Percentiles rank a stretch among this genome's conserved stretches.
Conservation (phyloP, 805 yeast genomes). For the Suhomyces kilbournensis region DNA sequence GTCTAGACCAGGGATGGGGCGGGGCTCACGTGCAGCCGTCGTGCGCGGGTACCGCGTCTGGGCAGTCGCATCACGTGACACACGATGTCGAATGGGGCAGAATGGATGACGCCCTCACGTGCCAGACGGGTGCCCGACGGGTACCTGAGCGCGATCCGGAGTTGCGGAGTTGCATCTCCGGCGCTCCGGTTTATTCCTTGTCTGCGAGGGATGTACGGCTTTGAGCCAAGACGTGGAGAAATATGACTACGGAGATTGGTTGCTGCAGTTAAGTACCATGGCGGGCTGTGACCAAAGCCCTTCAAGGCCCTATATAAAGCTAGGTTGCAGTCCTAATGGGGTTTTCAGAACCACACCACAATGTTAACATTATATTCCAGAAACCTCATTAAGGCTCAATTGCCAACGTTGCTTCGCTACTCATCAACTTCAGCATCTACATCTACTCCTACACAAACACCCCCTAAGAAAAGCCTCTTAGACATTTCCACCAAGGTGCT, state of each 20-base stretch:
- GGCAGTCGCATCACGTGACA: too few relatives aligned
- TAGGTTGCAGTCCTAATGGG: neutral
- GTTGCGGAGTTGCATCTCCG: neutral
- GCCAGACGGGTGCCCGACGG: too few relatives aligned
- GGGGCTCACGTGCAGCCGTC: neutral
- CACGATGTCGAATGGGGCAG: too few relatives aligned
- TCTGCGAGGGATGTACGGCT: neutral
- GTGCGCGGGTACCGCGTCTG: too few relatives aligned
- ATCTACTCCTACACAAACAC: neutral
- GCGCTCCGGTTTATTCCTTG: neutral
- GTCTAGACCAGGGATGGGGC: neutral
- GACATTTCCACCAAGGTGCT: conserved; percentile 27
- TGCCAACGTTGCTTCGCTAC: neutral
- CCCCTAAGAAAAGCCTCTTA: conserved; percentile 10
- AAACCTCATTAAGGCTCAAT: neutral
- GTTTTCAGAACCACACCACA: neutral
- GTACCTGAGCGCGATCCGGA: too few relatives aligned
- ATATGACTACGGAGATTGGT: neutral
- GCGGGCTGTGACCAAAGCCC: neutral
- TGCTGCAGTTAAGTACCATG: neutral
- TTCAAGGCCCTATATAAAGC: neutral
- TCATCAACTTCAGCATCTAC: neutral
- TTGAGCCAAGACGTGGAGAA: neutral
- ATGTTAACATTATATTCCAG: neutral
- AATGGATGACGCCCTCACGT: too few relatives aligned